Evolutionary conservation across 2,329 filamentous ascomycete genomes (phyloP).

Genomic region (Apiospora sp.): DNA sequence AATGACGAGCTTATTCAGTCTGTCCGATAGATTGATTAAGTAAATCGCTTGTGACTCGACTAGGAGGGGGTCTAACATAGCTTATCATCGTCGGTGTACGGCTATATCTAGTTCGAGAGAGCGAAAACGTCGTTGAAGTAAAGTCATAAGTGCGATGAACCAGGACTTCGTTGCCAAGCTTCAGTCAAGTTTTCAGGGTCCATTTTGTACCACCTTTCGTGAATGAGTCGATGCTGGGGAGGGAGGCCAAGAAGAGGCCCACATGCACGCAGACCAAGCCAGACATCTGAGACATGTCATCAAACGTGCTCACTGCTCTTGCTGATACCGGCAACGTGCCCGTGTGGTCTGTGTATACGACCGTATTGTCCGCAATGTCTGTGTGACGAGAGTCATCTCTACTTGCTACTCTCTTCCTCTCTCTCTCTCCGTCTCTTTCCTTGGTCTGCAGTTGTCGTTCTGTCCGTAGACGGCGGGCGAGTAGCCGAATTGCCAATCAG

Average conservation of each 20-base stretch:
- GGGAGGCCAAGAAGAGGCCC: neutral
- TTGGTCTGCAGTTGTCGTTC: neutral
- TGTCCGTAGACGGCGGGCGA: neutral
- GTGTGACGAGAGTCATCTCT: neutral
- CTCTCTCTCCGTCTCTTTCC: neutral
- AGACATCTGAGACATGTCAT: conserved; percentile 20
- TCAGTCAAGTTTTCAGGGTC: neutral
- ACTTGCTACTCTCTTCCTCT: neutral
- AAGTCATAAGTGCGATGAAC: neutral
- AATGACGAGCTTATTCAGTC: neutral
- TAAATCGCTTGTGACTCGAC: neutral
- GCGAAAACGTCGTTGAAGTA: neutral
- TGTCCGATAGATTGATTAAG: neutral
- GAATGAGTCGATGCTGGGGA: neutral
- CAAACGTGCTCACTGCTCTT: conserved; percentile 7
- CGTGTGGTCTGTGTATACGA: conserved; percentile 8
- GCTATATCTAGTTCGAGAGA: neutral
- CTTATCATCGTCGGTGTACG: neutral
- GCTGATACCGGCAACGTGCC: conserved; percentile 9
- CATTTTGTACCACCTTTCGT: conserved; percentile 8
- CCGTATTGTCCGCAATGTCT: neutral
- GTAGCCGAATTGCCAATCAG: neutral
- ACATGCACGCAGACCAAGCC: neutral
- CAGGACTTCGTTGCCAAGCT: conserved; percentile 1
- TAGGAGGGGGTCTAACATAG: no score